Evolutionary conservation across 345 rosid species (phyloP), one percentile per base, ranked within the genome.

Genomic region (Salix brachista): DNA sequence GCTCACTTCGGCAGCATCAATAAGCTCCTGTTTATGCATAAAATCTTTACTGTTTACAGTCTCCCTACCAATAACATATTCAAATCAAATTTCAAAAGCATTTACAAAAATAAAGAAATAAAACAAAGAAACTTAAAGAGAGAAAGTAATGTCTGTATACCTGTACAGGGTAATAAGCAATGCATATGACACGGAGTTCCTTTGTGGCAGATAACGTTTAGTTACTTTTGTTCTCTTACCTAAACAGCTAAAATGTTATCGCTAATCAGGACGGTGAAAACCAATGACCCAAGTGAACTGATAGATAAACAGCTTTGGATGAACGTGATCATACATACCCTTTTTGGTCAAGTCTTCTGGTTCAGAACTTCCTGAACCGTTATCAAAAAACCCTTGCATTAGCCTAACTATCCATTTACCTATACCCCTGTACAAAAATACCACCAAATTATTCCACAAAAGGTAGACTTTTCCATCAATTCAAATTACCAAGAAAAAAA

Each of bases 1-100:
- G 80, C 97, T 93, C 36, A 96, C 97, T 74, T 96, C 99, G 77
- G 97, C 87, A 44, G 91, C 96, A 86, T 93, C 99, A 77, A 93
- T 91, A 69, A 95, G 92, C 78, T 90, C 98, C 84, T 91, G 93
- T 79, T 90, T 91, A 50, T 76, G 83, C 99, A 93, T 89, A 81
- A 88, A 92, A 18, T 91, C 96, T 44, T 86, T 85, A 75, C 91
- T 97, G 80, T 82, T 82, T 28, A 84, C 52, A 66, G 88, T 90
- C 76, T 75, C 91, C 89, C 99, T 91, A 65, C 52, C 65, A 74
- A 64, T 64, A 74, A 69, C 46, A 42, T 25, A 76, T 25, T 69
- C 82, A 37, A 25, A 34, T 70, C 41, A 46, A 34, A 50, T 67
- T 56, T 69, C 76, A 39, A 73, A 70, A 54, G 74, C 56, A 71